A percentile compares a stretch with the other conserved stretches of the same genome.
phyloP scores from a whole-genome alignment of 2,329 filamentous ascomycete species.

The Apiospora sp. region DNA sequence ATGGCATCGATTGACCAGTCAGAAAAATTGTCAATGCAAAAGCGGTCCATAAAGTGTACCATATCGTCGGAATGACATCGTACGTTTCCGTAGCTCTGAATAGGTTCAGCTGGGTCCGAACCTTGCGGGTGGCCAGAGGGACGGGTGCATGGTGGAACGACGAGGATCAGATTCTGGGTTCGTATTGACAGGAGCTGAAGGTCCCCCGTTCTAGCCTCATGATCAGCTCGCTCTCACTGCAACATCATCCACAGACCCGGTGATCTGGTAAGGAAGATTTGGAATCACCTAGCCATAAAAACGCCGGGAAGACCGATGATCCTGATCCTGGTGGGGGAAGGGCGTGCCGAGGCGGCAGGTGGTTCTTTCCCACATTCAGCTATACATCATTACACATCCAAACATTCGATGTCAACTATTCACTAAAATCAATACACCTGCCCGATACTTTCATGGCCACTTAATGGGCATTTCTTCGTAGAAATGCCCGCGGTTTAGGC shows the following conservation, averaged over 20 bases:
- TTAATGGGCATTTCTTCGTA: not conserved
- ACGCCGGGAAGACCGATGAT: not conserved
- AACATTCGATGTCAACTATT: not conserved
- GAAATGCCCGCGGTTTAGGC: not conserved
- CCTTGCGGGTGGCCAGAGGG: not conserved
- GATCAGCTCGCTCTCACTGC: not conserved
- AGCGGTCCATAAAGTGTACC: not conserved
- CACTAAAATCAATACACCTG: not conserved
- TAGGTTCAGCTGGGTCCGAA: slow-evolving; percentile 12
- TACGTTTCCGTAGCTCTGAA: not conserved
- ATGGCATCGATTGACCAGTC: not conserved
- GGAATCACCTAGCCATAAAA: not conserved
- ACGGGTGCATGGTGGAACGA: not conserved
- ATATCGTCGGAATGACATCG: slow-evolving; percentile 16
- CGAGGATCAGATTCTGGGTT: not conserved
- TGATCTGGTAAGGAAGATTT: slow-evolving; percentile 11
- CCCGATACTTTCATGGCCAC: not conserved
- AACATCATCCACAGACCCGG: not conserved
- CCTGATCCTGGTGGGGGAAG: not conserved
- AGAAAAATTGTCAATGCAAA: no score
- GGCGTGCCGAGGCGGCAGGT: slow-evolving; percentile 1
- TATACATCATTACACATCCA: not conserved
- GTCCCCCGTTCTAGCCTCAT: not conserved
- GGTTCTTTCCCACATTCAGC: not conserved
- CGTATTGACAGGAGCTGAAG: slow-evolving; percentile 10